phyloP scores from a whole-genome alignment of 2,329 filamentous ascomycete species.

The Neonectria neomacrospora region DNA sequence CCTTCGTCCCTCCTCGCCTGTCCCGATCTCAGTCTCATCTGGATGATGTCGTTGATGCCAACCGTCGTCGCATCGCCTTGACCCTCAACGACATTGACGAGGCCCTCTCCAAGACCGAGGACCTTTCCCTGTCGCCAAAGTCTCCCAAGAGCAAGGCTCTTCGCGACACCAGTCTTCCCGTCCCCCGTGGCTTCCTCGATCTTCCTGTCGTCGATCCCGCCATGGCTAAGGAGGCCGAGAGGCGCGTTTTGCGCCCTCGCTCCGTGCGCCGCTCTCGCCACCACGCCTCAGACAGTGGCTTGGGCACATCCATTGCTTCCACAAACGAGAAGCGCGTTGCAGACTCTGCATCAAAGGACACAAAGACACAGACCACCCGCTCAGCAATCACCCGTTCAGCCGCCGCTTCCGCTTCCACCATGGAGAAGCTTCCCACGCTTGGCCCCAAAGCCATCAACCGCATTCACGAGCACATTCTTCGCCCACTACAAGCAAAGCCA shows the following conservation, averaged over 20 bases:
- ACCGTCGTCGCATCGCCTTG: constrained; percentile 74
- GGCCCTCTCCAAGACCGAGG: constrained; percentile 62
- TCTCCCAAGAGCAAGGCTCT: constrained; percentile 50
- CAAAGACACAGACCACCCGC: constrained; percentile 58
- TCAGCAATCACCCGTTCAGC: constrained; percentile 67
- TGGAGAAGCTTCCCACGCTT: constrained; percentile 67
- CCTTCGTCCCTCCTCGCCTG: constrained; percentile 64
- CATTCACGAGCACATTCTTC: constrained; percentile 82
- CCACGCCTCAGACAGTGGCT: constrained; percentile 86
- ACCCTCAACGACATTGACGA: constrained; percentile 74
- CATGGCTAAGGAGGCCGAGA: constrained; percentile 59
- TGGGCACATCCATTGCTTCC: constrained; percentile 83
- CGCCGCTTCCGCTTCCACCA: constrained; percentile 58
- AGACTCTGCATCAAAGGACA: constrained; percentile 53
- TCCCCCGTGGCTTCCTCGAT: constrained; percentile 69
- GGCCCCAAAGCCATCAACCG: constrained; percentile 77
- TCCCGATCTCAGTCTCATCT: constrained; percentile 75
- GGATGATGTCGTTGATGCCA: constrained; percentile 77
- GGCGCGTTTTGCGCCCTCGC: constrained; percentile 64
- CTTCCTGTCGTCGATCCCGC: constrained; percentile 64
- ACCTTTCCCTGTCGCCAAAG: constrained; percentile 53
- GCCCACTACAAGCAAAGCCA: constrained; percentile 79
- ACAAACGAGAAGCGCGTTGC: constrained; percentile 61
- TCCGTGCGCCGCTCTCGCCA: constrained; percentile 68
- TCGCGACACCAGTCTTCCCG: constrained; percentile 67